Conservation (phyloP, 305 asterid genomes). For the Fraxinus nigra region DNA sequence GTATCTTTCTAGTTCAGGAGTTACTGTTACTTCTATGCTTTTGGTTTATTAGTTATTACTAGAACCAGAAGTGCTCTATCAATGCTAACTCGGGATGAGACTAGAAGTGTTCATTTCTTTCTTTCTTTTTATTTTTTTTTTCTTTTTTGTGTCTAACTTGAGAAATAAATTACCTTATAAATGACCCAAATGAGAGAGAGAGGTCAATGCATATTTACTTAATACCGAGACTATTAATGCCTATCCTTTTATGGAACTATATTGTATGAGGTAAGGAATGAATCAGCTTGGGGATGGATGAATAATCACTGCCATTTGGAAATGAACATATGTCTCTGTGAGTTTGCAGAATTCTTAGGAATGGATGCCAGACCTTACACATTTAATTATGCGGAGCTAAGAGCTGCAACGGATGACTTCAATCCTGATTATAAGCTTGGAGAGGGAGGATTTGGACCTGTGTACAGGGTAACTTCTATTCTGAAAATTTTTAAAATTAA, state of each 20-base stretch:
- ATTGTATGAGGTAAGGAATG: background rate
- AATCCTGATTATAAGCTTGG: slow-evolving; percentile 63
- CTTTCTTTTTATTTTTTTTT: background rate
- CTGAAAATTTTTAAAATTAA: background rate
- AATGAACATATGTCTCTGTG: background rate
- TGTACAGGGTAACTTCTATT: slow-evolving; percentile 55
- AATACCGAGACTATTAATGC: background rate
- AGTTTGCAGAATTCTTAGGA: slow-evolving; percentile 58
- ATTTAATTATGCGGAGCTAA: slow-evolving; percentile 59
- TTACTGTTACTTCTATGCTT: background rate
- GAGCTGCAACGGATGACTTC: slow-evolving; percentile 67
- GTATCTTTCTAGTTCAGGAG: background rate
- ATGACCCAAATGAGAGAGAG: background rate
- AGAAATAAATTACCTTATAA: background rate
- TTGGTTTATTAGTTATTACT: background rate
- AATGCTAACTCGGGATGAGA: background rate
- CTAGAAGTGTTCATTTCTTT: background rate
- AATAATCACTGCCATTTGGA: background rate
- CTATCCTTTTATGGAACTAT: background rate
- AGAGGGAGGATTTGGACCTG: slow-evolving; percentile 95
- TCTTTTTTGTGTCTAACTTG: background rate
- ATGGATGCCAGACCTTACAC: slow-evolving; percentile 66
- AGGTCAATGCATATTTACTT: background rate
- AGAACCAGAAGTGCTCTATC: background rate
- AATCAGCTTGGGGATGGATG: background rate